Conservation (phyloP, 176 grass and related monocot species). For the Musa schizocarpa region DNA sequence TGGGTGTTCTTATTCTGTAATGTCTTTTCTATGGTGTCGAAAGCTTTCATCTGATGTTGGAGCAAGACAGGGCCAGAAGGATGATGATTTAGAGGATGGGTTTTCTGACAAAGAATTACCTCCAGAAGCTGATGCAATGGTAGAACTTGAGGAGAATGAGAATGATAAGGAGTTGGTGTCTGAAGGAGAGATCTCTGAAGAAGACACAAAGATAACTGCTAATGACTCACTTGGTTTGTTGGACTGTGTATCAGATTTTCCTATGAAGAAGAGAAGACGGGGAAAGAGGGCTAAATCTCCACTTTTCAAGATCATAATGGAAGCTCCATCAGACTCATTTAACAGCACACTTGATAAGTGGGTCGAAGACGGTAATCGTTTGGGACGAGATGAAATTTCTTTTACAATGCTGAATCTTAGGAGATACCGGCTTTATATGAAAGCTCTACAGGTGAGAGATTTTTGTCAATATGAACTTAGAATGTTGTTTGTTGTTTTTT, state of each 20-base stretch:
- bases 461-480: neutral
- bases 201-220: conserved; percentile 36
- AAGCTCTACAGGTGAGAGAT: conserved; percentile 68
- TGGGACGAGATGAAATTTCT: conserved; percentile 38
- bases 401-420: conserved; percentile 33
- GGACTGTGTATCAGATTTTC: conserved; percentile 23
- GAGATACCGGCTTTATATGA: conserved; percentile 29
- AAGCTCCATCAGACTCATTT: neutral
- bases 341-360: conserved; percentile 24
- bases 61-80: conserved; percentile 39
- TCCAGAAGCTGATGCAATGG: conserved; percentile 25
- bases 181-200: conserved; percentile 7
- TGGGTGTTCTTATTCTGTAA: conserved; percentile 20
- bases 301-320: conserved; percentile 12
- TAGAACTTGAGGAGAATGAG: neutral
- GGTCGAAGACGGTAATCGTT: conserved; percentile 43
- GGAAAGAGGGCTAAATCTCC: neutral
- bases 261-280: neutral
- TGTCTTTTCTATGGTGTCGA: conserved; percentile 25
- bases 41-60: conserved; percentile 59
- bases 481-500: neutral
- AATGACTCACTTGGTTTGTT: conserved; percentile 24
- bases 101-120: conserved; percentile 79
- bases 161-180: conserved; percentile 14
- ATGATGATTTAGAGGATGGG: conserved; percentile 44